phyloP scores from a whole-genome alignment of 768 basidiomycete genomes.

The Mycena venus region DNA sequence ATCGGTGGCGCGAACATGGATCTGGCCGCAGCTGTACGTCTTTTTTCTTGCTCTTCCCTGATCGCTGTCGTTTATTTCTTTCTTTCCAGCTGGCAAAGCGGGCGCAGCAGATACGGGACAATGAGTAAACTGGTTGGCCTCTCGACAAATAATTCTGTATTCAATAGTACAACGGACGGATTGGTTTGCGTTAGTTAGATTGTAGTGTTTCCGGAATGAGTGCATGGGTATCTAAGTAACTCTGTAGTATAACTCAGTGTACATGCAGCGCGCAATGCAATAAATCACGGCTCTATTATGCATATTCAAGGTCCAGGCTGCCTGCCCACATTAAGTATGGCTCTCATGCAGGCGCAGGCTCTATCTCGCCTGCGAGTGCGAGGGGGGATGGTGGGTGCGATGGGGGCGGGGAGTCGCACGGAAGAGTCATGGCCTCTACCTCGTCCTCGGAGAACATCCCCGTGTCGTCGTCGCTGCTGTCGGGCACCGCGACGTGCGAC shows the following conservation, averaged over 20 bases:
- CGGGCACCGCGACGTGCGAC: conserved; percentile 35
- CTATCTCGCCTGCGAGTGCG: conserved; percentile 49
- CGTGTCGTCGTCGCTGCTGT: conserved; percentile 28
- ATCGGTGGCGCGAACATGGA: conserved; percentile 58
- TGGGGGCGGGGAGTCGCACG: conserved; percentile 38
- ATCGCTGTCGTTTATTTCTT: neutral
- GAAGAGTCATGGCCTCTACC: conserved; percentile 55
- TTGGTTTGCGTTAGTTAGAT: conserved; percentile 25
- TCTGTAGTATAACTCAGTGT: neutral
- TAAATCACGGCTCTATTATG: conserved; percentile 19
- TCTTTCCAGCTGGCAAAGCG: conserved; percentile 76
- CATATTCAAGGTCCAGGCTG: no score
- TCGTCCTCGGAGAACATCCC: conserved; percentile 53
- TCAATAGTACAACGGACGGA: conserved; percentile 29
- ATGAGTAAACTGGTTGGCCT: conserved; percentile 46
- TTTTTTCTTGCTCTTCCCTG: neutral
- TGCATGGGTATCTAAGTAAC: conserved; percentile 26
- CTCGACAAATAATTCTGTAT: conserved; percentile 11
- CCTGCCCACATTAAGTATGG: no score
- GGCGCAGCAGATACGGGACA: conserved; percentile 73
- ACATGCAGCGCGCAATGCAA: neutral
- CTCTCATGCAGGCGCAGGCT: conserved; percentile 28
- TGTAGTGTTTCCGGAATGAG: conserved; percentile 16
- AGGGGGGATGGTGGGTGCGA: conserved; percentile 44
- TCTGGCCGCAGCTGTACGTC: conserved; percentile 84